Percentiles rank a stretch among this genome's conserved stretches.
phyloP scores from a whole-genome alignment of 768 basidiomycete species.

The Termitomyces sp. region DNA sequence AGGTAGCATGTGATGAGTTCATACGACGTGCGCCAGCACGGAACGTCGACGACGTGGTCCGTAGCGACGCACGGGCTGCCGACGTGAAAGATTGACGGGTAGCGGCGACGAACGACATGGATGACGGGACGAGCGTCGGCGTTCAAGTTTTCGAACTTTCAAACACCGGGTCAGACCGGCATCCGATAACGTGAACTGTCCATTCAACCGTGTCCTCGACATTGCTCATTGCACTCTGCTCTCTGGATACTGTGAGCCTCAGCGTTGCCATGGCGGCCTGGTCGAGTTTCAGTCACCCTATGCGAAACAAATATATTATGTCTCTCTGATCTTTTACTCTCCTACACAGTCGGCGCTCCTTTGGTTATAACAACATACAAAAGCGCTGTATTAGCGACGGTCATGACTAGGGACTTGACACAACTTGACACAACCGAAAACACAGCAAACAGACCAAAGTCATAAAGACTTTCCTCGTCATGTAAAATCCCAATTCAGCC shows the following conservation, averaged over 20 bases:
- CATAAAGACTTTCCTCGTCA: neutral
- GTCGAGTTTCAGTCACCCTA: too few relatives aligned
- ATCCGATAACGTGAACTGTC: slow-evolving; percentile 11
- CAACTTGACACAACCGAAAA: slow-evolving; percentile 6
- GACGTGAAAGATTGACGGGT: slow-evolving; percentile 30
- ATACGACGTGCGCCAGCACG: slow-evolving; percentile 29
- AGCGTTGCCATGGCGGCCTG: too few relatives aligned
- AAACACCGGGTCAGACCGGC: slow-evolving; percentile 35
- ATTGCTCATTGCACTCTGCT: neutral
- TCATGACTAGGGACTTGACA: neutral
- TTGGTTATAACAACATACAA: neutral
- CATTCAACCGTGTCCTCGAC: neutral
- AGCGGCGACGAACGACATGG: slow-evolving; percentile 36
- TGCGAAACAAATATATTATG: too few relatives aligned
- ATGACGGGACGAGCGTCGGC: slow-evolving; percentile 11
- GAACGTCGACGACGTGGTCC: slow-evolving; percentile 17
- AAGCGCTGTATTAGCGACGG: neutral
- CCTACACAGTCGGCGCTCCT: too few relatives aligned
- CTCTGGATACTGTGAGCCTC: neutral
- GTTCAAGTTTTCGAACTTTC: slow-evolving; percentile 7
- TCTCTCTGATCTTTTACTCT: too few relatives aligned
- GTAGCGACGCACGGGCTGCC: slow-evolving; percentile 25
- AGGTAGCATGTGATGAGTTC: slow-evolving; percentile 30
- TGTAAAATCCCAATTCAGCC: slow-evolving; percentile 26
- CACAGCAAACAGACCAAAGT: slow-evolving; percentile 7